Percentiles rank a stretch among this genome's conserved stretches.
These are phyloP conservation scores for Nicotiana rustica DNA, from an alignment of 305 asterid genomes.

Conservation along the genomic window DNA sequence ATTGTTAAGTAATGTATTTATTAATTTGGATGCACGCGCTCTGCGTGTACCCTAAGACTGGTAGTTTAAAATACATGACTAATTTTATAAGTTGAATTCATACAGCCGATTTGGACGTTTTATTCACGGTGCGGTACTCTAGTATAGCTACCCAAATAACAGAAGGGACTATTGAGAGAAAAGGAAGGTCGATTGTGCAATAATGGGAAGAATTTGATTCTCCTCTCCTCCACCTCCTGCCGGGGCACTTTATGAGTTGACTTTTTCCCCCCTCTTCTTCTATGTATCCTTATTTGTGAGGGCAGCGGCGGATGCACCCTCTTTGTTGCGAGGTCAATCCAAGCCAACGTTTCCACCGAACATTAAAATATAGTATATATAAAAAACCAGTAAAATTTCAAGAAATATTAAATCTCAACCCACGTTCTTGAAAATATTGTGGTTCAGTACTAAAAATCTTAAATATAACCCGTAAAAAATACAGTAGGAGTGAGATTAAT, in stretches of 20 bases:
- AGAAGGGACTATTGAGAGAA: conserved; percentile 6
- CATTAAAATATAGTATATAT: no score
- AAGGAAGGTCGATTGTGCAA: neutral
- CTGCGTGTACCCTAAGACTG: no score
- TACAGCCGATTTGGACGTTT: neutral
- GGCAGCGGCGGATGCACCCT: no score
- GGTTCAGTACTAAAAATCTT: no score
- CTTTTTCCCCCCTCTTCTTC: neutral
- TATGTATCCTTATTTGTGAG: neutral
- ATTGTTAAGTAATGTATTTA: no score
- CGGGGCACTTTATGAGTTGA: neutral
- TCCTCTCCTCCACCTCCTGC: neutral
- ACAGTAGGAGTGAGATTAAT: neutral
- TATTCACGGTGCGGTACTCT: neutral
- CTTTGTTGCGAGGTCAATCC: no score
- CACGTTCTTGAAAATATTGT: no score
- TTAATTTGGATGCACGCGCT: no score
- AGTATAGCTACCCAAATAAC: neutral
- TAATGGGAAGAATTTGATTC: neutral
- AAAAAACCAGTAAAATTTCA: no score
- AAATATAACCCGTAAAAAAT: no score
- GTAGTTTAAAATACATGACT: neutral
- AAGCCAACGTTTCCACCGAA: no score
- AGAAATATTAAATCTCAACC: no score
- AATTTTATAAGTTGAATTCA: neutral